Base-by-base conservation (phyloP, 2,329 filamentous ascomycete genomes). In the Penicillium sp. region DNA sequence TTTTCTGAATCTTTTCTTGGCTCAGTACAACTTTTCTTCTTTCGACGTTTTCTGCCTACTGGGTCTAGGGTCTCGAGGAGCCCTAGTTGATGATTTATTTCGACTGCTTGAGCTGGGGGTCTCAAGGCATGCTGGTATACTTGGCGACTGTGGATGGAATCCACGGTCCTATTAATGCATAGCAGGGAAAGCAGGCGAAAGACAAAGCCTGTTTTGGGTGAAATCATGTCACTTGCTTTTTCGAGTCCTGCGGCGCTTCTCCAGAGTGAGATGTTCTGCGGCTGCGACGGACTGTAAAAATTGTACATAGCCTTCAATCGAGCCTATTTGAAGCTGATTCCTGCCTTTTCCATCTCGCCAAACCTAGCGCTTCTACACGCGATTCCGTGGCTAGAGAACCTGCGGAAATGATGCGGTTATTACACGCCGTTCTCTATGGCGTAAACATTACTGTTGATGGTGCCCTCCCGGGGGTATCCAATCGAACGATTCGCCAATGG, bases 221-320 rank as follows among this genome's bases (percentile, higher is more conserved):
- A 28, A 49, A 55, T 41, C 10, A n/a, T 34, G 37, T 34, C 38
- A 45, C 20, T 59, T 57, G 42, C 20, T 47, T 53, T 55, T 48
- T 22, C 34, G 20, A 49, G 34, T 28, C 22, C 12, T 54, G 39
- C 28, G 28, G 53, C 55, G 35, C 51, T 56, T 58, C 20, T 52
- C 57, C 38, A 10, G 39, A 50, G 48, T 45, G 28, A 14, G 53
- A 39, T 15, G 5, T 20, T 25, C 47, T 31, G 49, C 49, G 37
- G 38, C 48, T 39, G 41, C 47, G 12, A 50, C 49, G 22, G 51
- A 8, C 28, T 63, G 53, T 59, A 57, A 55, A 60, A 64, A 60
- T 31, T 68, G 66, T 68, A 68, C 55, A 68, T 68, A 67, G 60
- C 57, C 63, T 57, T 60, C 52, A 67, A 64, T 57, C 61, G 56